These are phyloP conservation scores for peach (Prunus persica) DNA, from an alignment of 306 rosid species.

Conservation along the genomic window Prunus_persica_NCBIv2 NC_034013.1:17730501-17731000, in stretches of 20 bases:
- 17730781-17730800: not conserved
- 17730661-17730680: not conserved
- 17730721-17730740: too few relatives aligned
- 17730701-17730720: too few relatives aligned
- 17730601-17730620: too few relatives aligned
- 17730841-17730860: not conserved
- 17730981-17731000: not conserved
- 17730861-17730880: not conserved
- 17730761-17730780: not conserved
- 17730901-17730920: not conserved
- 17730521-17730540: not conserved
- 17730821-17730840: constrained; percentile 6
- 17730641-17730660: not conserved
- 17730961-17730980: not conserved
- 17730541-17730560: not conserved
- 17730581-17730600: not conserved
- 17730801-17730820: not conserved
- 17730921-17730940: too few relatives aligned
- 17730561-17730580: too few relatives aligned
- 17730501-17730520: constrained; percentile 22
- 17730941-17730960: not conserved
- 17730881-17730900: too few relatives aligned
- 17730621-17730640: not conserved
- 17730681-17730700: not conserved
- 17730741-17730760: too few relatives aligned